phyloP scores from a whole-genome alignment of 176 grass and related monocot species.

The Eleusine indica region DNA sequence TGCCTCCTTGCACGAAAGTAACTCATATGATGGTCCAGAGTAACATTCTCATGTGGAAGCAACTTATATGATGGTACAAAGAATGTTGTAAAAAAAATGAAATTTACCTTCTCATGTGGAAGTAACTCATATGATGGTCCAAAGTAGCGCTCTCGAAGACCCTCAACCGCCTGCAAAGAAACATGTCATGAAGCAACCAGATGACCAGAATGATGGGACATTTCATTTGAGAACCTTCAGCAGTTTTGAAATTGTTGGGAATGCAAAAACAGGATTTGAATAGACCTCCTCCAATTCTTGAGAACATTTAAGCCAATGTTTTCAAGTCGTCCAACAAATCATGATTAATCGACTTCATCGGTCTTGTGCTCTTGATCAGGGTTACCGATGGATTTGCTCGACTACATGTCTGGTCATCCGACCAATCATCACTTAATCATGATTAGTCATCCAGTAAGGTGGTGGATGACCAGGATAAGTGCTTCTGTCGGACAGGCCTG shows the following conservation, averaged over 20 bases:
- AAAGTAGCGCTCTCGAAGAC: constrained; percentile 84
- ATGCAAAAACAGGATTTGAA: not conserved
- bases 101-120: constrained; percentile 78
- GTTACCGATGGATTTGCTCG: no score
- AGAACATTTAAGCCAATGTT: no score
- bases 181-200: not conserved
- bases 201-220: constrained; percentile 21
- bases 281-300: no score
- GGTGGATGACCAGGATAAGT: no score
- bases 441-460: no score
- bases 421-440: no score
- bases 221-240: not conserved
- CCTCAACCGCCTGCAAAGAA: constrained; percentile 48
- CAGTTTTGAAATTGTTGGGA: not conserved
- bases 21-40: constrained; percentile 27
- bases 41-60: constrained; percentile 54
- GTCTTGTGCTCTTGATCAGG: no score
- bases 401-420: no score
- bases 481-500: no score
- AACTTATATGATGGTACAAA: not conserved
- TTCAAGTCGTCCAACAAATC: no score
- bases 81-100: not conserved
- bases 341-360: no score
- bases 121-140: constrained; percentile 78
- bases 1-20: constrained; percentile 28